Base-by-base conservation (phyloP, 1,284 basidiomycete genomes). In the Boletus hoseneyae region DNA sequence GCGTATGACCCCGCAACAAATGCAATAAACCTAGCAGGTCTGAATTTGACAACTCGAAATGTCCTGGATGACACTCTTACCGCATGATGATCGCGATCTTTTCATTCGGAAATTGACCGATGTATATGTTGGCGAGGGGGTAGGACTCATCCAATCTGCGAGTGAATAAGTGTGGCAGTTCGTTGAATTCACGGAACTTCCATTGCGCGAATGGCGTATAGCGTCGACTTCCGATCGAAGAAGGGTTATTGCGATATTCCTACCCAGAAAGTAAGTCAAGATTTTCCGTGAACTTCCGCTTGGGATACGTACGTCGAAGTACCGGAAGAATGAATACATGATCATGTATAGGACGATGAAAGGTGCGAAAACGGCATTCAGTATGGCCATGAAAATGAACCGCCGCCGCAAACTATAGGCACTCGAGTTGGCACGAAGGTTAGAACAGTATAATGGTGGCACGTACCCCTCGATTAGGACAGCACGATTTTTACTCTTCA, bases 121-220 rank as follows among this genome's bases (percentile, higher is more conserved):
- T 93, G 68, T 98, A 99, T 76, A 93, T 88, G 67, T 88, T 94
- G 13, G 97, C 92, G 10, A 85, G 73, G 0, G 90, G 91, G 59
- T 96, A 94, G 52, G 90, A 93, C 59, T 90, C 84, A 57, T 94
- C 85, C 45, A 97, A 76, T 46, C 96, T 78, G 38, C 92, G 77
- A 35, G 84, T 79, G 67, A 99, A 99, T 30, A 96, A 75, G 68
- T 99, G 96, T 0, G 93, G 91, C 5, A 99, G 76, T 66, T 99
- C 96, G 67, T 99, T 99, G 76, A 97, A 99, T 68, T 99, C 97
- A 53, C 97, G 82, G 64, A 99, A 99, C 66, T 97, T 98, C 97
- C 97, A 99, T 57, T 91, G 86, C 0, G 95, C 96, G 57, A 91
- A 94, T 2, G 87, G 88, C 0, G 96, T 99, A 64, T 98, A 99